Percentiles rank a stretch among this genome's conserved stretches.
These are phyloP conservation scores for Ambrosiella xylebori DNA, from an alignment of 2,329 filamentous ascomycete species.

Conservation along the genomic window DNA sequence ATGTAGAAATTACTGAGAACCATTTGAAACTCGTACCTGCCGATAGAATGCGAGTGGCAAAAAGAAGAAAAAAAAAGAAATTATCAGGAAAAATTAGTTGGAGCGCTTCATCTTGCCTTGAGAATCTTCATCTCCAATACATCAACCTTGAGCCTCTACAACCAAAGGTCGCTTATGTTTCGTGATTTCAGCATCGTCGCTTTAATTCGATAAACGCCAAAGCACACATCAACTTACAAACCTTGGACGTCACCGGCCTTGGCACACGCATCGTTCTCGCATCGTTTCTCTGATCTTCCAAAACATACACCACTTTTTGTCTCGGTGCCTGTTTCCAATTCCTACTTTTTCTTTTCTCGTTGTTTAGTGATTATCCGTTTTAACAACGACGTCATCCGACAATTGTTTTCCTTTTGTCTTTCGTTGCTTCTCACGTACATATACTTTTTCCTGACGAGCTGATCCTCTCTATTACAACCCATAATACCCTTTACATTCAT, in stretches of 20 bases:
- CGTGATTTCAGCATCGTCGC: not conserved
- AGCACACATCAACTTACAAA: not conserved
- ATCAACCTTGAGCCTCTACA: too few species aligned
- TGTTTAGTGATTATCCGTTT: not conserved
- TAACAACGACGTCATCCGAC: not conserved
- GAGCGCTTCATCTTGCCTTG: too few species aligned
- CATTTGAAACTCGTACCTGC: too few species aligned
- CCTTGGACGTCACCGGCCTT: not conserved
- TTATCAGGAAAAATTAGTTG: too few species aligned
- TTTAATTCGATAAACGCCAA: not conserved
- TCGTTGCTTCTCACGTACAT: not conserved
- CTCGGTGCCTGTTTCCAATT: not conserved
- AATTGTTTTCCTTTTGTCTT: not conserved
- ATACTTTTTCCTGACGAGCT: too few species aligned
- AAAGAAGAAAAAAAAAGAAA: too few species aligned
- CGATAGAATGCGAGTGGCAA: too few species aligned
- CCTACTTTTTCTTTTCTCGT: not conserved
- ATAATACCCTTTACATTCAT: not conserved
- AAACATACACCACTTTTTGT: not conserved
- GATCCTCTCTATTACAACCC: not conserved
- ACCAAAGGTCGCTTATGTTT: too few species aligned
- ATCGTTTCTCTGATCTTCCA: not conserved
- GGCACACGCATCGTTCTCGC: not conserved
- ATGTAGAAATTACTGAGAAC: too few species aligned
- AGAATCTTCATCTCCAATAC: too few species aligned